Base-by-base conservation (phyloP, 2,329 filamentous ascomycete genomes). In the Colletotrichum zoysiae region DNA sequence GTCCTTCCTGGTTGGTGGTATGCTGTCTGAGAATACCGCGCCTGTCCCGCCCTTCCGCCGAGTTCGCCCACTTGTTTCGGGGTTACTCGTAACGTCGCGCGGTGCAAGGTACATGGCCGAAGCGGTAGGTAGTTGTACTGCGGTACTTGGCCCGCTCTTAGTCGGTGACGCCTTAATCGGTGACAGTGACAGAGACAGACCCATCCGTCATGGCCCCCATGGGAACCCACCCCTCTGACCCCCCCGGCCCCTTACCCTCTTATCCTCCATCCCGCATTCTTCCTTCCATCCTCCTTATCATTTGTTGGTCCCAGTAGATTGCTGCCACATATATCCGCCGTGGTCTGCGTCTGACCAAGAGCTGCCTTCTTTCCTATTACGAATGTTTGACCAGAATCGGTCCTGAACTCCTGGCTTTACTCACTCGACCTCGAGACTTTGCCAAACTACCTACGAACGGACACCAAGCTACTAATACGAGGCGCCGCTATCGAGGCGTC, bases 161-260 rank as follows among this genome's bases (percentile, higher is more conserved):
- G 59, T 71, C 69, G 69, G 69, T 71, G 69, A 71, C 69, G 69
- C 69, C 69, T 71, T 71, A 71, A 71, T 71, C n/a, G 38, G 33
- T 40, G 53, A 57, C 65, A 71, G 40, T 71, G 69, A 69, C 65
- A 71, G 65, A 71, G 65, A 60, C 69, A 44, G 42, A 44, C 69
- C 69, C 68, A 60, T 64, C 65, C 65, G 68, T 71, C 69, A 69
- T 69, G 59, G 42, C 55, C 59, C 65, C 65, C 59, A 61, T 59
- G 60, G 53, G 30, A 60, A 30, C 46, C 58, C 65, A 53, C 65
- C 58, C 53, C 53, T 46, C 59, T 35, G 44, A 44, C 51, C 69
- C 69, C 64, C 69, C 69, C 2, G 53, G 51, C 26, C 51, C 51
- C 69, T 69, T 69, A 60, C 64, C 69, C 65, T 64, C 65, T 71